Percentiles rank a stretch among this genome's conserved stretches.
phyloP scores from a whole-genome alignment of 164 flowering plant genomes.

The Vitis riparia region DNA sequence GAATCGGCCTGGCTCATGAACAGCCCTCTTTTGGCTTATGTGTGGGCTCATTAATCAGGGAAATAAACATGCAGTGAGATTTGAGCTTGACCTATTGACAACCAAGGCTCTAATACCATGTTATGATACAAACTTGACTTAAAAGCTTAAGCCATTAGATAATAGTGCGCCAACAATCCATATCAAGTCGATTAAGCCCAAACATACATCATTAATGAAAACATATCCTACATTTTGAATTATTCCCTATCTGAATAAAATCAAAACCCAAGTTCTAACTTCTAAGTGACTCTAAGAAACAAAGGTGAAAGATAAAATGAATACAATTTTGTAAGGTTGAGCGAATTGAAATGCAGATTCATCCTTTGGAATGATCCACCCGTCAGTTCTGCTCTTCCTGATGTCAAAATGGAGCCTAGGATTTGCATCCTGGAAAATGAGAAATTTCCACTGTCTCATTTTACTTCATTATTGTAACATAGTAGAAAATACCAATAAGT shows the following conservation, averaged over 20 bases:
- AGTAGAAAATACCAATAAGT: not conserved
- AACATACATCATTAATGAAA: no score
- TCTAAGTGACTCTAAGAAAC: not conserved
- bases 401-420: constrained; percentile 12
- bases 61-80: no score
- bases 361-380: constrained; percentile 20
- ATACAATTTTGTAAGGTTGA: constrained; percentile 43
- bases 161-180: no score
- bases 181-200: no score
- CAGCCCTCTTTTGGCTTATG: no score
- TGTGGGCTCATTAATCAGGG: no score
- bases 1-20: no score
- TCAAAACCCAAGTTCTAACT: not conserved
- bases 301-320: not conserved
- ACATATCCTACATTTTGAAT: not conserved
- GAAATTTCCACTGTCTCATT: not conserved
- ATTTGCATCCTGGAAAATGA: constrained; percentile 18
- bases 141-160: no score
- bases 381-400: constrained; percentile 16
- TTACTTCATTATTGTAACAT: constrained; percentile 1
- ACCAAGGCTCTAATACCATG: no score
- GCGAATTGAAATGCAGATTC: constrained; percentile 24
- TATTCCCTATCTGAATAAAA: not conserved
- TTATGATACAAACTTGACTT: no score
- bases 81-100: no score